Percentiles rank a stretch among this genome's conserved stretches.
Evolutionary conservation across 768 basidiomycete genomes (phyloP).

Genomic region (Candolleomyces aberdarensis): DNA sequence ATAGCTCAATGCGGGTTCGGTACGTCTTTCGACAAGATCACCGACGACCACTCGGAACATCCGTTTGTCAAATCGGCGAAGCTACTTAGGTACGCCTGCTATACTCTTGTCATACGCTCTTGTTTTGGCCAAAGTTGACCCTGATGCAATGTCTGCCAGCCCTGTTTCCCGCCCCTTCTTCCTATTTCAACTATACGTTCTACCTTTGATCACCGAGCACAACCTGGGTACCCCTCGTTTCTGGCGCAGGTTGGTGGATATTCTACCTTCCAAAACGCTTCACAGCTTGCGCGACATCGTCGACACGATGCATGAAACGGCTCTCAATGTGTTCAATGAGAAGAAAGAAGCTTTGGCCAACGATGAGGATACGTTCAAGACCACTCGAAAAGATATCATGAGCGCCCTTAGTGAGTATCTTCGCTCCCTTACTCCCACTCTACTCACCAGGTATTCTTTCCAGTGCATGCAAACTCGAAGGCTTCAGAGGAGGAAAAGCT

Average conservation of each 20-base stretch:
- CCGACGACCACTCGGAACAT: conserved; percentile 22
- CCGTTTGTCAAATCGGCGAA: conserved; percentile 28
- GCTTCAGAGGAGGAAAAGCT: conserved; percentile 29
- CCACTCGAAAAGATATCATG: conserved; percentile 40
- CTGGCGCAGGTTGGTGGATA: conserved; percentile 28
- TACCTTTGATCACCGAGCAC: conserved; percentile 2
- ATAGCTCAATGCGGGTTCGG: conserved; percentile 29
- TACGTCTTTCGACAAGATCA: conserved; percentile 34
- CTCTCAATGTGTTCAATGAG: conserved; percentile 30
- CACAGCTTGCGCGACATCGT: conserved; percentile 26
- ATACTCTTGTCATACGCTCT: neutral
- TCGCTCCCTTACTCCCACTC: too few species aligned
- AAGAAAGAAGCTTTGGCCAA: conserved; percentile 34
- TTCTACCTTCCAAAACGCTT: conserved; percentile 29
- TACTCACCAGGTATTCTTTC: neutral
- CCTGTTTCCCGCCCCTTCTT: neutral
- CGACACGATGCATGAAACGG: conserved; percentile 31
- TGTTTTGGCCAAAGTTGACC: too few species aligned
- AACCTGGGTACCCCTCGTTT: conserved; percentile 25
- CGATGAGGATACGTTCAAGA: conserved; percentile 24
- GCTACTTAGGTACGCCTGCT: conserved; percentile 21
- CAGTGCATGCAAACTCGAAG: conserved; percentile 32
- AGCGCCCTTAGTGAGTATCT: conserved; percentile 36
- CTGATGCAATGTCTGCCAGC: too few species aligned
- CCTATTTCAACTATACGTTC: neutral